These are phyloP conservation scores for Houttuynia cordata DNA, from an alignment of 164 flowering plant genomes.

Conservation along the genomic window DNA sequence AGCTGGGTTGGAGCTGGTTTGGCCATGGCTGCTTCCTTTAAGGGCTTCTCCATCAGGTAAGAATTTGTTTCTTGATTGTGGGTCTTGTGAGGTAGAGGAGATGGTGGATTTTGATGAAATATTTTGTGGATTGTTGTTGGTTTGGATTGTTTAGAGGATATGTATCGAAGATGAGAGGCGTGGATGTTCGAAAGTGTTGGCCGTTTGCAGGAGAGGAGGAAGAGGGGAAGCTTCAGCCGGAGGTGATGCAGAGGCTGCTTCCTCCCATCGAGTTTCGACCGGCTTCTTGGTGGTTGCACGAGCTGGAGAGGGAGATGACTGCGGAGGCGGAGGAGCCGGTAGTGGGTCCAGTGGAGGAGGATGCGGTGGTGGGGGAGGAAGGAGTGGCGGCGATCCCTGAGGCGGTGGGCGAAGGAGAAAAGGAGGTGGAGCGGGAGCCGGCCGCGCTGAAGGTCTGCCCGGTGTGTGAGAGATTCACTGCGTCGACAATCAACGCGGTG, in stretches of 20 bases:
- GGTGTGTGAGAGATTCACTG: slow-evolving; percentile 24
- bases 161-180: slow-evolving; percentile 37
- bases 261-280: slow-evolving; percentile 42
- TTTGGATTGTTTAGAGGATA: slow-evolving; percentile 29
- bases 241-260: slow-evolving; percentile 12
- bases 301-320: slow-evolving; percentile 15
- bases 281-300: slow-evolving; percentile 49
- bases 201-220: slow-evolving; percentile 25
- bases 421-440: slow-evolving; percentile 1
- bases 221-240: slow-evolving; percentile 2
- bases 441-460: slow-evolving; percentile 26
- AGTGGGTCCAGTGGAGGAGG: not conserved
- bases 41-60: slow-evolving; percentile 54
- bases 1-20: not conserved
- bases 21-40: slow-evolving; percentile 24
- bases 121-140: not conserved
- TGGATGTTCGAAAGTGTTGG: slow-evolving; percentile 43
- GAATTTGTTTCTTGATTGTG: not conserved
- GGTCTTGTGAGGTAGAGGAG: not conserved
- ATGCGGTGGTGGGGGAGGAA: not conserved
- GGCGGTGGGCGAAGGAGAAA: slow-evolving; percentile 2
- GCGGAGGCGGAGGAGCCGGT: not conserved
- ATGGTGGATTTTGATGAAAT: not conserved
- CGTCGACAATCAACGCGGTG: slow-evolving; percentile 26
- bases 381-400: not conserved